phyloP scores from a whole-genome alignment of 1,284 basidiomycete species.

The Peniophora sp. region DNA sequence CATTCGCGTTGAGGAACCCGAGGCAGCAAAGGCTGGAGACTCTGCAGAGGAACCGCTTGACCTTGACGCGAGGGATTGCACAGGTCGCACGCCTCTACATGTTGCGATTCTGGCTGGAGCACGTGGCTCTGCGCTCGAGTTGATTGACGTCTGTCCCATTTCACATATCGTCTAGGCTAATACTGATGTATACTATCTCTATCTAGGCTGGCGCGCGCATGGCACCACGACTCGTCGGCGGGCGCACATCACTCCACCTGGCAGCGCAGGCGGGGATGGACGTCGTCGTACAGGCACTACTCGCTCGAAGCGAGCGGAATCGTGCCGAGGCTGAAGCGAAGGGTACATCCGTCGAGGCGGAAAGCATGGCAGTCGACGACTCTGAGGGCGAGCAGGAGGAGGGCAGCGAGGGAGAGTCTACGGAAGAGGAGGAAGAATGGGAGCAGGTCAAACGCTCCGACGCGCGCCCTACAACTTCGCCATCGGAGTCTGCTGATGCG shows the following conservation, averaged over 20 bases:
- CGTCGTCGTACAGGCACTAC: slow-evolving; percentile 36
- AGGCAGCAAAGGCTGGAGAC: too few relatives aligned
- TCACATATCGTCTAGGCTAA: too few relatives aligned
- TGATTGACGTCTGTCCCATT: slow-evolving; percentile 13
- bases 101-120: slow-evolving; percentile 40
- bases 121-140: slow-evolving; percentile 35
- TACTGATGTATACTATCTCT: too few relatives aligned
- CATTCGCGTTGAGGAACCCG: too few relatives aligned
- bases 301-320: slow-evolving; percentile 29
- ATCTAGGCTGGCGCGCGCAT: slow-evolving; percentile 46
- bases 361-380: slow-evolving; percentile 19
- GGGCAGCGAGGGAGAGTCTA: slow-evolving; percentile 13
- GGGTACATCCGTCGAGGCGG: slow-evolving; percentile 23
- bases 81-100: slow-evolving; percentile 49
- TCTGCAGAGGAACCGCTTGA: not conserved
- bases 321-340: slow-evolving; percentile 22
- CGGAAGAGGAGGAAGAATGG: slow-evolving; percentile 12
- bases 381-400: slow-evolving; percentile 21
- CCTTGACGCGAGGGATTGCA: slow-evolving; percentile 31
- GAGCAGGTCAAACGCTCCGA: slow-evolving; percentile 14
- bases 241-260: slow-evolving; percentile 44
- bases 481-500: slow-evolving; percentile 21
- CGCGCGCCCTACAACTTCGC: slow-evolving; percentile 14
- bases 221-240: slow-evolving; percentile 45
- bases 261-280: slow-evolving; percentile 40